phyloP scores from a whole-genome alignment of 495 filamentous ascomycete species.

The Monascus purpureus region DNA sequence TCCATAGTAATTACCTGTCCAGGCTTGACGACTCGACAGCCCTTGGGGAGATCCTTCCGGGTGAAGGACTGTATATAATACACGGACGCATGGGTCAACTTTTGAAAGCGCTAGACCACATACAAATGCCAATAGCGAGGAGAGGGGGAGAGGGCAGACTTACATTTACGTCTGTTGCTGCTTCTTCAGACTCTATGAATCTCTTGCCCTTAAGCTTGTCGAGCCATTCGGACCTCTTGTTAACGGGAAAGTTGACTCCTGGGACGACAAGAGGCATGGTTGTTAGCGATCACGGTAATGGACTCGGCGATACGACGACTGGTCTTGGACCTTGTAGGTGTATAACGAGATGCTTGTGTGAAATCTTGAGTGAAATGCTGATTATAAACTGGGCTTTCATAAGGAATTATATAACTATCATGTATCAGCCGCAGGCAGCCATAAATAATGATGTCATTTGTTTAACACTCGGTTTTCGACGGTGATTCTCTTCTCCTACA shows the following conservation, averaged over 20 bases:
- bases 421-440: no score
- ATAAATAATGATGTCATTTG: background rate
- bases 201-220: constrained; percentile 70
- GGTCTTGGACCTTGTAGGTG: no score
- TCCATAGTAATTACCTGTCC: constrained; percentile 50
- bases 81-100: no score
- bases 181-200: constrained; percentile 24
- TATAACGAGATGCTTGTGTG: no score
- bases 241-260: constrained; percentile 42
- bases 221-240: constrained; percentile 50
- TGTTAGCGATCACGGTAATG: background rate
- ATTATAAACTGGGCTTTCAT: no score
- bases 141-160: constrained; percentile 6
- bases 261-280: constrained; percentile 74
- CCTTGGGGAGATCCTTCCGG: constrained; percentile 55
- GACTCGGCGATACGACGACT: no score
- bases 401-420: no score
- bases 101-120: no score
- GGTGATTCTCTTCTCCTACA: no score
- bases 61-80: constrained; percentile 60
- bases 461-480: no score
- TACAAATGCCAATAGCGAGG: background rate
- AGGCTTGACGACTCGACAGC: constrained; percentile 52
- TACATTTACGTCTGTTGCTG: constrained; percentile 32
- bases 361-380: no score